Percentiles rank a stretch among this genome's conserved stretches.
phyloP scores from a whole-genome alignment of 2,329 filamentous ascomycete genomes.

The Nemania serpens region DNA sequence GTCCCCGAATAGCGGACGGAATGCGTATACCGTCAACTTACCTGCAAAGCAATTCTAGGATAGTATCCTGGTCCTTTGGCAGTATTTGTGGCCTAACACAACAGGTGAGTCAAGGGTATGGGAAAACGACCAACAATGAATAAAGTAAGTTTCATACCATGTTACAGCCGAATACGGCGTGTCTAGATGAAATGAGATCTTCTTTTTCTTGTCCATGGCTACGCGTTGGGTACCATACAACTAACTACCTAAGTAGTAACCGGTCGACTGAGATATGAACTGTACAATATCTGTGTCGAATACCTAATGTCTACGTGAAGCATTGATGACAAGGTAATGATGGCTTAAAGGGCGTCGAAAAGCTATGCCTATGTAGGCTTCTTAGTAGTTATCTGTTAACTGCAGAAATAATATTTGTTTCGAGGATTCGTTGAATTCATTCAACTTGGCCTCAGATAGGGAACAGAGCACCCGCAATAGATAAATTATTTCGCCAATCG shows the following conservation, averaged over 20 bases:
- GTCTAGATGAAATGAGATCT: constrained; percentile 66
- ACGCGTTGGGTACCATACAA: neutral
- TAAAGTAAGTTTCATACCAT: constrained; percentile 54
- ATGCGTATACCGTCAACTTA: constrained; percentile 44
- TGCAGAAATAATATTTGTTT: too few relatives aligned
- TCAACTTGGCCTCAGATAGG: neutral
- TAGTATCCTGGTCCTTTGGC: constrained; percentile 62
- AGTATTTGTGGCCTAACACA: constrained; percentile 62
- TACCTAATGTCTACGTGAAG: neutral
- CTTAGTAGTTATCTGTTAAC: too few relatives aligned
- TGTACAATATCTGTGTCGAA: neutral
- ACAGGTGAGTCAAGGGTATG: neutral
- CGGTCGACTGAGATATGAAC: too few relatives aligned
- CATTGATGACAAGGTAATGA: too few relatives aligned
- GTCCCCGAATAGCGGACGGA: too few relatives aligned
- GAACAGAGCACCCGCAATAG: neutral
- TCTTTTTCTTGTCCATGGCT: constrained; percentile 57
- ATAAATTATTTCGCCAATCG: constrained; percentile 12
- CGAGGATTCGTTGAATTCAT: too few relatives aligned
- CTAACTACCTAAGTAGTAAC: too few relatives aligned
- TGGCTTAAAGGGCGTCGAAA: too few relatives aligned
- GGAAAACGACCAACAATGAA: neutral
- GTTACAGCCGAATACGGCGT: constrained; percentile 64
- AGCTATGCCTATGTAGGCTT: too few relatives aligned
- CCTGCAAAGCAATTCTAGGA: constrained; percentile 71